Evolutionary conservation across 495 filamentous ascomycete genomes (phyloP).

Genomic region (Penicillium egyptiacum): DNA sequence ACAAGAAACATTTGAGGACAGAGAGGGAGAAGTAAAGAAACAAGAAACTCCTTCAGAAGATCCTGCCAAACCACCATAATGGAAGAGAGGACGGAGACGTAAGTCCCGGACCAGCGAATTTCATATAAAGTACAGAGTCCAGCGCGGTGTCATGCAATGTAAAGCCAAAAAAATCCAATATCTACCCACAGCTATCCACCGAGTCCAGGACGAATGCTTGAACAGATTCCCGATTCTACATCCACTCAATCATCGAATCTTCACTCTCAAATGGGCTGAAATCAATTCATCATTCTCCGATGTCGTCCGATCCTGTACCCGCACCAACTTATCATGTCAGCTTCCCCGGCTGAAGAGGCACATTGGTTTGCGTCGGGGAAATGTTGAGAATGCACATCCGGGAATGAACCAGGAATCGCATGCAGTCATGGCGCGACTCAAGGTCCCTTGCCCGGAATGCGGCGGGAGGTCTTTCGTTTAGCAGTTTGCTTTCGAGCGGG

Average conservation of each 20-base stretch:
- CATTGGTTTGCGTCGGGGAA: slow-evolving; percentile 15
- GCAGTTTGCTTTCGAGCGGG: slow-evolving; percentile 48
- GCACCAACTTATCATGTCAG: slow-evolving; percentile 18
- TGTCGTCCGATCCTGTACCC: slow-evolving; percentile 20
- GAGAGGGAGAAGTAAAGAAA: slow-evolving; percentile 3
- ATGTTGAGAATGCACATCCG: slow-evolving; percentile 12
- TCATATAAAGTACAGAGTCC: slow-evolving; percentile 37
- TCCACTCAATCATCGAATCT: slow-evolving; percentile 22
- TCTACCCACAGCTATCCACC: slow-evolving; percentile 31
- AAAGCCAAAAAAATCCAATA: slow-evolving; percentile 31
- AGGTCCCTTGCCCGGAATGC: slow-evolving; percentile 15
- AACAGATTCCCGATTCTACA: slow-evolving; percentile 26
- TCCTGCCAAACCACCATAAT: slow-evolving; percentile 3
- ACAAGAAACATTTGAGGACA: slow-evolving; percentile 4
- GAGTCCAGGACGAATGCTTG: slow-evolving; percentile 16
- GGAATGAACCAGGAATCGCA: slow-evolving; percentile 8
- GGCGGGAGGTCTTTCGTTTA: slow-evolving; percentile 26
- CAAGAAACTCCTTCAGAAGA: slow-evolving; percentile 15
- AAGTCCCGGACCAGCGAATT: slow-evolving; percentile 23
- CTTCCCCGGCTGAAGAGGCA: slow-evolving; percentile 10
- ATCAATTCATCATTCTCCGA: slow-evolving; percentile 27
- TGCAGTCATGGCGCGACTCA: neutral
- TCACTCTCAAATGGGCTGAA: slow-evolving; percentile 20
- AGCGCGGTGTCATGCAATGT: slow-evolving; percentile 36
- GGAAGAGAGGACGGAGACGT: slow-evolving; percentile 13